These are phyloP conservation scores for Penicillium polonicum DNA, from an alignment of 2,329 filamentous ascomycete genomes.

Conservation along the genomic window DNA sequence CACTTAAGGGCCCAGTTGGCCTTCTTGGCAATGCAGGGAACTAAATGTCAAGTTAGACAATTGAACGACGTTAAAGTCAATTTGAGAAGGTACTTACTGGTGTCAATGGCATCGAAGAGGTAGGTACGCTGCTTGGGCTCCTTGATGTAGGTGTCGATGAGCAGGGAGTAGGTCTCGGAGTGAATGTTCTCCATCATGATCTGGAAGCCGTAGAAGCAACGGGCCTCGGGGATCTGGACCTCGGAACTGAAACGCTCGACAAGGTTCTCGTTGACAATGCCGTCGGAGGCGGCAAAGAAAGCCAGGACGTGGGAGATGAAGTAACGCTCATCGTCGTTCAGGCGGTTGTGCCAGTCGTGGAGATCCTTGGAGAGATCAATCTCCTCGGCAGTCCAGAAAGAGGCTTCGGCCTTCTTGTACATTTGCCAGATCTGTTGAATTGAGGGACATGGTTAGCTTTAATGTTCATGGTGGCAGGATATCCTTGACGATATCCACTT, in stretches of 20 bases:
- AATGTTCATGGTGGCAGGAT: conserved; percentile 1
- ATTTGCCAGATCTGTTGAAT: conserved; percentile 89
- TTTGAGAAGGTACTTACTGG: conserved; percentile 63
- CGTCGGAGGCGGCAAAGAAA: conserved; percentile 98
- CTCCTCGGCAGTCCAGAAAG: conserved; percentile 99
- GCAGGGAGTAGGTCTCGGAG: conserved; percentile 97
- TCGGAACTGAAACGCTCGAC: conserved; percentile 96
- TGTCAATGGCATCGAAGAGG: conserved; percentile 98
- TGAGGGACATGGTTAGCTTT: conserved; percentile 13
- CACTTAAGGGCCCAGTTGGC: conserved; percentile 95
- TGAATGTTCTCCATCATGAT: conserved; percentile 99
- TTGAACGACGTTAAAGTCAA: neutral
- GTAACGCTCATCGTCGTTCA: conserved; percentile 96
- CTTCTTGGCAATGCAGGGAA: conserved; percentile 97
- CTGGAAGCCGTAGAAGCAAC: conserved; percentile 99
- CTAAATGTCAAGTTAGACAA: conserved; percentile 45
- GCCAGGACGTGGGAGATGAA: conserved; percentile 98
- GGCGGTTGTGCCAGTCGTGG: conserved; percentile 97
- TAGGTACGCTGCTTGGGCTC: conserved; percentile 91
- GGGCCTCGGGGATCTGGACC: conserved; percentile 95
- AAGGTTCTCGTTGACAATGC: conserved; percentile 99
- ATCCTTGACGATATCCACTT: conserved; percentile 50
- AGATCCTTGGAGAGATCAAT: conserved; percentile 99
- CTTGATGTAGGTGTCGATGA: conserved; percentile 99
- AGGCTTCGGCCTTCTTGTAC: conserved; percentile 99